A percentile compares a stretch with the other conserved stretches of the same genome.
These are phyloP conservation scores for Xylariaceae sp. DNA, from an alignment of 2,329 filamentous ascomycete species.

Conservation along the genomic window DNA sequence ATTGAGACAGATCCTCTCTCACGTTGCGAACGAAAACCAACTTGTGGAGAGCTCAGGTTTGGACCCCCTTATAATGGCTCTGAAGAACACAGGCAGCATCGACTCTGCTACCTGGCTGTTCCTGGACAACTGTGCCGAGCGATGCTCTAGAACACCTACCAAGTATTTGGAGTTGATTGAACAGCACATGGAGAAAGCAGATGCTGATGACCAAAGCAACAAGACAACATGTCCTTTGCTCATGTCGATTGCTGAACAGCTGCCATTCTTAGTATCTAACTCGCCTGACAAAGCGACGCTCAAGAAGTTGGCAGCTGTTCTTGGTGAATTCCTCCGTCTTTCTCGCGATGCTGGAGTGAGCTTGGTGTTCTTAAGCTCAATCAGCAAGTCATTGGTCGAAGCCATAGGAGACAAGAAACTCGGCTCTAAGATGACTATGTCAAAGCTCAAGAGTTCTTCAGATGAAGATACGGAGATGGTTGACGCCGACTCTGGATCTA, in stretches of 20 bases:
- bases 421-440: slow-evolving; percentile 30
- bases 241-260: slow-evolving; percentile 69
- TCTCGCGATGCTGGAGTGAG: slow-evolving; percentile 50
- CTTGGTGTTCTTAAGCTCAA: slow-evolving; percentile 38
- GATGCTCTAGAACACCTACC: slow-evolving; percentile 69
- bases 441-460: slow-evolving; percentile 13
- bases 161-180: slow-evolving; percentile 71
- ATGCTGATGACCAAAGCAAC: slow-evolving; percentile 27
- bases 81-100: slow-evolving; percentile 32
- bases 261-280: slow-evolving; percentile 60
- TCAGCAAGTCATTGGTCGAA: slow-evolving; percentile 39
- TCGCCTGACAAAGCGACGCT: slow-evolving; percentile 39
- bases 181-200: slow-evolving; percentile 33
- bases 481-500: neutral
- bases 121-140: slow-evolving; percentile 74
- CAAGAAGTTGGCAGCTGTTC: slow-evolving; percentile 49
- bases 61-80: slow-evolving; percentile 40
- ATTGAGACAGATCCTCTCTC: slow-evolving; percentile 51
- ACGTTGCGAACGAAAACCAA: slow-evolving; percentile 60
- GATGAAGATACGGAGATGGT: slow-evolving; percentile 3
- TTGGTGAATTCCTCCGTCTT: slow-evolving; percentile 52
- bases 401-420: slow-evolving; percentile 35
- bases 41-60: slow-evolving; percentile 54
- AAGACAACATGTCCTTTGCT: slow-evolving; percentile 55
- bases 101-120: slow-evolving; percentile 55